Evolutionary conservation across 257 asterid species (phyloP), one percentile per base, ranked within the genome.

Genomic region (Solanum pinnatisectum): DNA sequence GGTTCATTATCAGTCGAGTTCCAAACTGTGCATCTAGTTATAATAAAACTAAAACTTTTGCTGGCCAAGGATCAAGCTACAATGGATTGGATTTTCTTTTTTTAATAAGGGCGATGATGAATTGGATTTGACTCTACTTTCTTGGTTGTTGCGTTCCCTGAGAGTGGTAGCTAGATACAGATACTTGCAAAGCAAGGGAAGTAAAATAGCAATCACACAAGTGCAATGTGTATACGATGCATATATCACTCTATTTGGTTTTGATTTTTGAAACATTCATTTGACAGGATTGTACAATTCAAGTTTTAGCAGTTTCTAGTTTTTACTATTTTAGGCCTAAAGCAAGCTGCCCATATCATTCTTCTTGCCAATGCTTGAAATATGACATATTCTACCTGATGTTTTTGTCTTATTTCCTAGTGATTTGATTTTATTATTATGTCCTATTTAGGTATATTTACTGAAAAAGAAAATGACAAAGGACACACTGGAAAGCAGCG

Each of bases 401-500:
- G 7, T 40, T 46, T 42, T 79, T 79, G 33, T 39, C 12, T 84
- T 30, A 81, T 46, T 18, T 39, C 42, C 78, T 35, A 25, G 89
- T 65, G 90, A 77, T 32, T 79, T 39, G 56, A 39, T 44, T 15
- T 87, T 82, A 36, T 67, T 59, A 90, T 72, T 87, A 37, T 37
- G 67, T 46, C 67, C 44, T 40, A 78, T 90, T 74, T 88, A 93
- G 99, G 98, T 59, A 82, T 92, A 88, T 93, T 92, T 90, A 25
- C 85, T 78, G 92, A 88, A 89, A 91, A 89, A 86, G 88, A 88
- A 88, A 88, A 91, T 89, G 84, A 89, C 23, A 90, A 90, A 77
- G 94, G 88, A 70, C 87, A 49, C 72, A 83, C 70, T 9, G 42
- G 30, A 49, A 46, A 81, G 85, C 68, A 81, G 10, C 2, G 30